Evolutionary conservation across 805 yeast species (phyloP).

Genomic region (Danielia oregonensis): DNA sequence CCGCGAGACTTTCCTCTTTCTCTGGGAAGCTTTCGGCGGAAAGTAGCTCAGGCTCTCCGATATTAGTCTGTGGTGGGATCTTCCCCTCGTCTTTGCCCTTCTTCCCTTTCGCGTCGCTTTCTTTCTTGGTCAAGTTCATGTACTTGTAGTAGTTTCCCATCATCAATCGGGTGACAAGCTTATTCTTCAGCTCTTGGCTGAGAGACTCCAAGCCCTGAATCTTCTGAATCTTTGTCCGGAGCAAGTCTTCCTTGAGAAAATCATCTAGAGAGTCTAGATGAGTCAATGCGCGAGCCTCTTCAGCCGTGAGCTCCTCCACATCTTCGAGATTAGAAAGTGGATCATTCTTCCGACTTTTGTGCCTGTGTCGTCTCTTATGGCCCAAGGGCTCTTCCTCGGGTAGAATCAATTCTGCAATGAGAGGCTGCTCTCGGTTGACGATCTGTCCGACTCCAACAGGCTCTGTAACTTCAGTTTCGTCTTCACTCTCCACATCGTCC

Average conservation of each 20-base stretch:
- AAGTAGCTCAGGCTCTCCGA: conserved; percentile 1
- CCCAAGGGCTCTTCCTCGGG: conserved; percentile 31
- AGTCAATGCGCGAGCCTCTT: conserved; percentile 34
- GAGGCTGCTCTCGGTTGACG: conserved; percentile 44
- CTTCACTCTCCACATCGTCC: conserved; percentile 36
- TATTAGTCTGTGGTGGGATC: not conserved
- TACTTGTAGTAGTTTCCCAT: conserved; percentile 62
- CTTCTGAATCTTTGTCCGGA: conserved; percentile 47
- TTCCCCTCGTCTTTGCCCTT: not conserved
- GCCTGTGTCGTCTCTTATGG: conserved; percentile 10
- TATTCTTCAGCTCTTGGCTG: conserved; percentile 42
- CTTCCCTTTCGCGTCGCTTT: conserved; percentile 5
- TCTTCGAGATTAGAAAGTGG: conserved; percentile 13
- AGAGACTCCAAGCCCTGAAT: conserved; percentile 38
- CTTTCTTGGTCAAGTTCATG: conserved; percentile 31
- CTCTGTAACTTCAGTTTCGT: conserved; percentile 28
- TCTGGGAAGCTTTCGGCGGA: no score
- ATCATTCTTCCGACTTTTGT: conserved; percentile 7
- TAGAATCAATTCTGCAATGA: conserved; percentile 48
- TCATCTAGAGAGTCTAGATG: conserved; percentile 34
- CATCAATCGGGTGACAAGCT: conserved; percentile 61
- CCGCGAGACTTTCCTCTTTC: conserved; percentile 1
- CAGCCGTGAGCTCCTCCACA: conserved; percentile 35
- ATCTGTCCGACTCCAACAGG: conserved; percentile 55
- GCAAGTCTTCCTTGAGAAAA: conserved; percentile 33